Percentiles rank a stretch among this genome's conserved stretches.
Evolutionary conservation across 805 yeast genomes (phyloP).

Genomic region (Saccharomycopsis fermentans): DNA sequence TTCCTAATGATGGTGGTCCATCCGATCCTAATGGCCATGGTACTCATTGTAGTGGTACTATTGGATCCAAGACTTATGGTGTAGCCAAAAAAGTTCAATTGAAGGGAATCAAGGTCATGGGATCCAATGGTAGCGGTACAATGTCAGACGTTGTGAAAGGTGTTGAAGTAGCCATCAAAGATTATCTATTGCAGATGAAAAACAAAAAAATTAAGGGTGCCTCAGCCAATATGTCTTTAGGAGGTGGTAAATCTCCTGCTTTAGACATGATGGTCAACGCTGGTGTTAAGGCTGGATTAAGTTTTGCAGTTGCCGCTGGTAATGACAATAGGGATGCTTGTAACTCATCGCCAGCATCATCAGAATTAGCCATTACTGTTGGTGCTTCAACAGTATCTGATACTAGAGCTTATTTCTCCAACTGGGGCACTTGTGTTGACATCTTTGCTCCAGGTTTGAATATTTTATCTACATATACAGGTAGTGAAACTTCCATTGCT

Average conservation of each 20-base stretch:
- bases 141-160: slow-evolving; percentile 81
- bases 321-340: slow-evolving; percentile 91
- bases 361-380: slow-evolving; percentile 76
- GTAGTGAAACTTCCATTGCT: slow-evolving; percentile 65
- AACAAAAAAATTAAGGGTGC: slow-evolving; percentile 65
- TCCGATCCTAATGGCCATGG: slow-evolving; percentile 90
- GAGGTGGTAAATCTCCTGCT: slow-evolving; percentile 86
- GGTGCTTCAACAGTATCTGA: slow-evolving; percentile 91
- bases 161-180: slow-evolving; percentile 71
- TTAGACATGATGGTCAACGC: slow-evolving; percentile 83
- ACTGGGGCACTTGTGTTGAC: slow-evolving; percentile 92
- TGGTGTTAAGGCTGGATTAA: slow-evolving; percentile 79
- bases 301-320: slow-evolving; percentile 94
- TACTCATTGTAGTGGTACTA: slow-evolving; percentile 95
- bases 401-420: slow-evolving; percentile 87
- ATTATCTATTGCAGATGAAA: slow-evolving; percentile 45
- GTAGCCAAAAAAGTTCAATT: slow-evolving; percentile 72
- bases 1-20: slow-evolving; percentile 58
- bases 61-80: slow-evolving; percentile 71
- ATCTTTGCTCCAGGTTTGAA: slow-evolving; percentile 94
- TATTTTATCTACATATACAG: slow-evolving; percentile 74
- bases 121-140: slow-evolving; percentile 73
- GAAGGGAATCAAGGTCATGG: slow-evolving; percentile 77
- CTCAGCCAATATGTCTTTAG: slow-evolving; percentile 85
- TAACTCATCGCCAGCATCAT: slow-evolving; percentile 82